Percentiles rank a stretch among this genome's conserved stretches.
Conservation (phyloP, 192 early-diverging fungal species). For the Mortierella alpina region DNA sequence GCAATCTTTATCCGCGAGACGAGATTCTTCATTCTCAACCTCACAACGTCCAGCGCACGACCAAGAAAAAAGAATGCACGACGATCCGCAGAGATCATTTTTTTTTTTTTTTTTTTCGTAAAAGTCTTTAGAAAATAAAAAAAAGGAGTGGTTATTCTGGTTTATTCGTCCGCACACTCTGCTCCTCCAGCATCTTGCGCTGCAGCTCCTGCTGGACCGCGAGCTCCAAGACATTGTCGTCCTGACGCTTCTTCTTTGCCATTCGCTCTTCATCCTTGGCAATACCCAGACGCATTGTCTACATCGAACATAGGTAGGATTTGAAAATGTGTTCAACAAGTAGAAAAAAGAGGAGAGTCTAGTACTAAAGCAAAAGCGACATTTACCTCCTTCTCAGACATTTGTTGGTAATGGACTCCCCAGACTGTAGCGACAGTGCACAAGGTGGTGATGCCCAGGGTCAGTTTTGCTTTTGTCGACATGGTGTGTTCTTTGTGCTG, state of each 20-base stretch:
- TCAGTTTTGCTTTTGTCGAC: conserved; percentile 55
- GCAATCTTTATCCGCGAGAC: background rate
- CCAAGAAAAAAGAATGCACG: background rate
- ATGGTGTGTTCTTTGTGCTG: conserved; percentile 12
- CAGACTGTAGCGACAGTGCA: conserved; percentile 42
- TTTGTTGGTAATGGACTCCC: conserved; percentile 54
- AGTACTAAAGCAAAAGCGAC: background rate
- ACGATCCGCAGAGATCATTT: too few relatives aligned
- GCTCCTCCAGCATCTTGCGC: conserved; percentile 47
- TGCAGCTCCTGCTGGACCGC: conserved; percentile 53
- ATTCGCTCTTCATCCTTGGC: conserved; percentile 47
- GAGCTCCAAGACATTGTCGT: conserved; percentile 52
- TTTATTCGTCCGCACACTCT: conserved; percentile 34
- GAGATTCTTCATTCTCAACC: too few relatives aligned
- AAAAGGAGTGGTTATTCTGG: background rate
- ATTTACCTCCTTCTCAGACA: conserved; percentile 50
- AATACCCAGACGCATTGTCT: conserved; percentile 53
- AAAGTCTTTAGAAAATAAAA: too few relatives aligned
- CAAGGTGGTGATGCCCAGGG: conserved; percentile 41
- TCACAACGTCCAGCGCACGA: too few relatives aligned
- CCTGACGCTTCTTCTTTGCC: conserved; percentile 52
- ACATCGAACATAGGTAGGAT: background rate
- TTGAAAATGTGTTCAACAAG: background rate
- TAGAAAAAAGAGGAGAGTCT: background rate
- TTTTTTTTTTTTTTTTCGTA: too few relatives aligned